Evolutionary conservation across 805 yeast species (phyloP).

Genomic region (Soucietia sequanensis): DNA sequence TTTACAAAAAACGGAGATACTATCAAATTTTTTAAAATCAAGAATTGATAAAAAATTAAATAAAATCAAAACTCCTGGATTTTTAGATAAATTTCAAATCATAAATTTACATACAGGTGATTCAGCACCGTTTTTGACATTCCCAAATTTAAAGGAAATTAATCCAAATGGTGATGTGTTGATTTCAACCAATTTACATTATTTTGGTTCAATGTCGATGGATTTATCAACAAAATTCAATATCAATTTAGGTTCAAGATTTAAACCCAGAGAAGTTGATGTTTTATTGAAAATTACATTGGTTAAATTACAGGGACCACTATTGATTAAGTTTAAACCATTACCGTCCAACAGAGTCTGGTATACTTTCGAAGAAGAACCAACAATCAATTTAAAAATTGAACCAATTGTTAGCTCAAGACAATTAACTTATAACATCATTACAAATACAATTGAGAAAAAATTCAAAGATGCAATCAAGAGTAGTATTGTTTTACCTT

Average conservation of each 20-base stretch:
- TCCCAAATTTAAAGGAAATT: slow-evolving; percentile 65
- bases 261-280: slow-evolving; percentile 74
- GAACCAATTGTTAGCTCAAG: slow-evolving; percentile 92
- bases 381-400: slow-evolving; percentile 67
- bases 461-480: slow-evolving; percentile 75
- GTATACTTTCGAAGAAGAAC: slow-evolving; percentile 84
- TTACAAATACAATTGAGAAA: slow-evolving; percentile 77
- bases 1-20: slow-evolving; percentile 65
- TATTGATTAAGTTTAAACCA: slow-evolving; percentile 70
- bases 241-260: slow-evolving; percentile 71
- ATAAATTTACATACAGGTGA: slow-evolving; percentile 72
- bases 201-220: slow-evolving; percentile 72
- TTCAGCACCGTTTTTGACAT: slow-evolving; percentile 76
- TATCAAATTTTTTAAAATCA: slow-evolving; percentile 55
- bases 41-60: slow-evolving; percentile 70
- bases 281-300: slow-evolving; percentile 69
- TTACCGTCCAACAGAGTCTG: slow-evolving; percentile 91
- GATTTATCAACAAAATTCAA: slow-evolving; percentile 80
- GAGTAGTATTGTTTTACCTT: slow-evolving; percentile 80
- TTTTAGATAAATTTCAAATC: slow-evolving; percentile 78
- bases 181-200: slow-evolving; percentile 59
- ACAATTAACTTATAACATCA: slow-evolving; percentile 70
- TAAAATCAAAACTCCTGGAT: slow-evolving; percentile 83
- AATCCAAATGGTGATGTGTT: slow-evolving; percentile 78
- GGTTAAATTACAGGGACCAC: slow-evolving; percentile 68